These are phyloP conservation scores for Heliosperma pusillum DNA, from an alignment of 148 eudicot species.

Conservation along the genomic window DNA sequence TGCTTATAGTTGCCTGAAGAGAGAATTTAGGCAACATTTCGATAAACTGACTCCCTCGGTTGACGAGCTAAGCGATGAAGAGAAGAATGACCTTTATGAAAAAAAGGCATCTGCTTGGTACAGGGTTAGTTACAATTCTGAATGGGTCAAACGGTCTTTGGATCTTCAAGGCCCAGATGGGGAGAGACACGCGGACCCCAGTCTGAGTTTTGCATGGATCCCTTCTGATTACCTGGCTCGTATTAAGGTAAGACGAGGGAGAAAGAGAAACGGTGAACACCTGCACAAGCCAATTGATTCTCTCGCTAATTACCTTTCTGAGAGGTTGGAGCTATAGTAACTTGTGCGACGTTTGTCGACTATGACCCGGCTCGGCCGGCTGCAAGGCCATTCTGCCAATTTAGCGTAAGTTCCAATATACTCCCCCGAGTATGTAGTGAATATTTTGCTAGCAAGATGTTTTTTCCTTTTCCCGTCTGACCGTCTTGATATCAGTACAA, in stretches of 20 bases:
- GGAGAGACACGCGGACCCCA: conserved; percentile 31
- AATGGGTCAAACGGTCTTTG: conserved; percentile 43
- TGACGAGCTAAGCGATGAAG: conserved; percentile 39
- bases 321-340: conserved; percentile 38
- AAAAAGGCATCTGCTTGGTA: conserved; percentile 95
- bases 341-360: background rate
- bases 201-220: conserved; percentile 90
- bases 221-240: conserved; percentile 78
- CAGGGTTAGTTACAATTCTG: conserved; percentile 64
- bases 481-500: background rate
- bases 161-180: conserved; percentile 47
- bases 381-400: conserved; percentile 75
- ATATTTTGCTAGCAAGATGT: background rate
- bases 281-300: conserved; percentile 59
- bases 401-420: too few species aligned
- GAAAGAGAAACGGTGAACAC: conserved; percentile 22
- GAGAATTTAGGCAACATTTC: conserved; percentile 68
- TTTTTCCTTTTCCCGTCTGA: background rate
- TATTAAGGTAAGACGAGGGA: conserved; percentile 47
- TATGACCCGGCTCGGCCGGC: conserved; percentile 27
- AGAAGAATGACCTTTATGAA: conserved; percentile 57
- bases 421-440: too few species aligned
- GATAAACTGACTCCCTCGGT: conserved; percentile 42
- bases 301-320: conserved; percentile 56
- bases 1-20: conserved; percentile 64